Base-by-base conservation (phyloP, 2,329 filamentous ascomycete genomes). In the Colletotrichum lupini region DNA sequence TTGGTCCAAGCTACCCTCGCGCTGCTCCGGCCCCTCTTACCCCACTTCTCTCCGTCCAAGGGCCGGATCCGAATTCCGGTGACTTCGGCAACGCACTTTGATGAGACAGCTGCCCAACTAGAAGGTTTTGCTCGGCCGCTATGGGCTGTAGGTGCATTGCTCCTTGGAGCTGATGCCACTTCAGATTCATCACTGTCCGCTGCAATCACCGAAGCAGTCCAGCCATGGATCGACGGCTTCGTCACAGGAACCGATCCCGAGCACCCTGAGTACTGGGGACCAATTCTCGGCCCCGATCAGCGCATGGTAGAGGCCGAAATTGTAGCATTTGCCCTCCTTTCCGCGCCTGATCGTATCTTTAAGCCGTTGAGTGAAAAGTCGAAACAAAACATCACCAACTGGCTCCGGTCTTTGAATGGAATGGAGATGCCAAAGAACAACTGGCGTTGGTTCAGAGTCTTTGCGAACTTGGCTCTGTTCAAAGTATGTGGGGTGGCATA, bases 221-320 rank as follows among this genome's bases (percentile, higher is more conserved):
- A 77, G 19, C 76, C 77, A 66, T 85, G 83, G 83, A 58, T 81
- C 30, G 30, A 75, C 14, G 77, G 83, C 24, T 58, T 83, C n/a
- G 67, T 73, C 0, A 72, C 76, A 3, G 83, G 83, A 5, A 80
- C 80, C 0, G 79, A 85, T 24, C 82, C 82, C 0, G 52, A 71
- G 0, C 76, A 81, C 22, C 52, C 74, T 0, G 83, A 84, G 28
- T 89, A 87, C 73, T 89, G 87, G 87, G 87, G 86, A 0, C 77
- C 80, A 1, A 82, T 88, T 2, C 78, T 80, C 0, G 77, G 86
- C 5, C 81, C 81, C 24, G 87, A 89, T 61, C 87, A 89, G 75
- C 78, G 86, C 2, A 89, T 89, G 87, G 87, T 89, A 0, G 87
- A 89, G 74, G 83, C 86, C 53, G 87, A 89, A 75, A 85, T 86